Evolutionary conservation across 768 basidiomycete genomes (phyloP).

Genomic region (Serendipita vermifera): DNA sequence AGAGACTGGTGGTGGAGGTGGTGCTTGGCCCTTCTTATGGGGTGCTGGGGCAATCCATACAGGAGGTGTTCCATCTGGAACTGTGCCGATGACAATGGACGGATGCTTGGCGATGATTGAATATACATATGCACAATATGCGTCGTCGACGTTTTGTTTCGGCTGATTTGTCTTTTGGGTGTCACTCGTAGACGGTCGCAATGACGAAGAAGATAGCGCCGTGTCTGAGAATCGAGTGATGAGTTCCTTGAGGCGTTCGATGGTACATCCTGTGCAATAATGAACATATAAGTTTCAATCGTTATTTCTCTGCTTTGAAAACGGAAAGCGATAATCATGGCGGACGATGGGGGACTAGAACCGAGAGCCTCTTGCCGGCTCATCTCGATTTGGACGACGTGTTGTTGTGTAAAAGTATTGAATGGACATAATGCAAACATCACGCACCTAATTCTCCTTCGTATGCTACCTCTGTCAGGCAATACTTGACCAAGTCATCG

Average conservation of each 20-base stretch:
- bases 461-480: constrained; percentile 75
- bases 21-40: constrained; percentile 13
- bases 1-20: constrained; percentile 2
- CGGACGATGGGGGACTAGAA: neutral
- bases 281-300: no score
- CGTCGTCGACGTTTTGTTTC: constrained; percentile 54
- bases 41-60: constrained; percentile 70
- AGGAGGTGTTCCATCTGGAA: constrained; percentile 49
- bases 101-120: constrained; percentile 62
- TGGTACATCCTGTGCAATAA: constrained; percentile 55
- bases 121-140: constrained; percentile 73
- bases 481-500: constrained; percentile 78
- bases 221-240: constrained; percentile 50
- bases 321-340: neutral
- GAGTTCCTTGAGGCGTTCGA: constrained; percentile 58
- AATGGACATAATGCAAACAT: constrained; percentile 17
- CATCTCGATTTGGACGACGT: neutral
- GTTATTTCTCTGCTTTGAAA: no score
- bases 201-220: constrained; percentile 18
- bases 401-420: neutral
- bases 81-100: constrained; percentile 58
- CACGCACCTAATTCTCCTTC: constrained; percentile 80
- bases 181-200: neutral
- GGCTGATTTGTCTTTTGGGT: constrained; percentile 14
- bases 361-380: neutral